Evolutionary conservation across 2,329 filamentous ascomycete species (phyloP).

Genomic region (Teratosphaeria nubilosa): DNA sequence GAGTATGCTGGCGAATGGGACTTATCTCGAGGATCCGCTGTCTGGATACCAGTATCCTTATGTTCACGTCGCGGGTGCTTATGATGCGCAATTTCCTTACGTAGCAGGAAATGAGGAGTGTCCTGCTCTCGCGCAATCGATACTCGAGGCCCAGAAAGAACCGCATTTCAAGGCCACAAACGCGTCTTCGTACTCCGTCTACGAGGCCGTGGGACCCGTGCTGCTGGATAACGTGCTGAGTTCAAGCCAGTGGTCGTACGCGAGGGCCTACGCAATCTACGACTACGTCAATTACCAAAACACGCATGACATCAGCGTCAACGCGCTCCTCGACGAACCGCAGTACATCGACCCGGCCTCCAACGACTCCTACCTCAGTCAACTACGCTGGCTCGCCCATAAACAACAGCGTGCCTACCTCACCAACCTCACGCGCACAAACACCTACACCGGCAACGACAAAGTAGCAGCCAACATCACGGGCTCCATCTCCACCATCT

Average conservation of each 20-base stretch:
- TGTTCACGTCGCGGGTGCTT: constrained; percentile 33
- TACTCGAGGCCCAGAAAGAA: constrained; percentile 32
- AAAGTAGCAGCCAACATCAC: background rate
- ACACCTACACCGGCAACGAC: constrained; percentile 16
- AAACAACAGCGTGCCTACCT: constrained; percentile 35
- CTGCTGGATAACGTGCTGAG: constrained; percentile 34
- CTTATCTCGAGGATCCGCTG: constrained; percentile 37
- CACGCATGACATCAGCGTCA: constrained; percentile 40
- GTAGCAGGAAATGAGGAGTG: constrained; percentile 33
- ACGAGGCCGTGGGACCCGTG: constrained; percentile 33
- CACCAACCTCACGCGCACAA: constrained; percentile 33
- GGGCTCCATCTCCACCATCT: constrained; percentile 29
- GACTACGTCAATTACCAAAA: constrained; percentile 48
- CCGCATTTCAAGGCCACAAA: constrained; percentile 31
- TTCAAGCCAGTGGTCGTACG: constrained; percentile 32
- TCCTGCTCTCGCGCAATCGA: constrained; percentile 22
- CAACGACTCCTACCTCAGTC: constrained; percentile 16
- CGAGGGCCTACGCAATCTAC: constrained; percentile 44
- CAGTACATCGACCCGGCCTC: constrained; percentile 14
- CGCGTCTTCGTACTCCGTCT: constrained; percentile 33
- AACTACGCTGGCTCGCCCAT: constrained; percentile 37
- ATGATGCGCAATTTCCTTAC: constrained; percentile 43
- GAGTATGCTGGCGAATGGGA: constrained; percentile 40
- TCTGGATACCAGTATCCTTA: constrained; percentile 49
- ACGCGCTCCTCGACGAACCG: constrained; percentile 22